A percentile compares a stretch with the other conserved stretches of the same genome.
phyloP scores from a whole-genome alignment of 148 eudicot species.

The Chenopodium suecicum region DNA sequence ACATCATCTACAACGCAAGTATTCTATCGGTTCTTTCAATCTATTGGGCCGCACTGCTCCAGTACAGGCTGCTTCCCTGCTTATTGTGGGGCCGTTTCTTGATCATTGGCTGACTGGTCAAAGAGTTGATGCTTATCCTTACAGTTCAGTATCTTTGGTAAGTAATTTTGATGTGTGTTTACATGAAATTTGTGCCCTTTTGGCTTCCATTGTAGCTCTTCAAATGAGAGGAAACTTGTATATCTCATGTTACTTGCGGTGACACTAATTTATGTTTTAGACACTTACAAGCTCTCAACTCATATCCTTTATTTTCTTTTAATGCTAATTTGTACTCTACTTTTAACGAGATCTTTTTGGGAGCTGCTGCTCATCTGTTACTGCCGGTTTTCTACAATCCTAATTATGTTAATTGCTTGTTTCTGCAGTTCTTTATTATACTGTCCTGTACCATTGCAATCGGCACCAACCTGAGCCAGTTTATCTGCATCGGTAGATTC shows the following conservation, averaged over 20 bases:
- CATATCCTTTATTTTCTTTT: not conserved
- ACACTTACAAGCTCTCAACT: not conserved
- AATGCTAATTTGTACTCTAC: not conserved
- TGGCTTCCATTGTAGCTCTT: not conserved
- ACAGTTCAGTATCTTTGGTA: constrained; percentile 36
- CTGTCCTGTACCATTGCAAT: constrained; percentile 51
- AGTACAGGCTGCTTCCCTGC: constrained; percentile 47
- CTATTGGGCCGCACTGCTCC: constrained; percentile 50
- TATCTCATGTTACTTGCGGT: not conserved
- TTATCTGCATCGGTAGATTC: constrained; percentile 63
- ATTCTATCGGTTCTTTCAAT: constrained; percentile 46
- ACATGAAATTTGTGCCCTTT: constrained; percentile 3
- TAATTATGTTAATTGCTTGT: constrained; percentile 3
- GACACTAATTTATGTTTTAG: not conserved
- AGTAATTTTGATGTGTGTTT: constrained; percentile 12
- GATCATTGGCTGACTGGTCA: constrained; percentile 42
- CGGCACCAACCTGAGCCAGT: constrained; percentile 60
- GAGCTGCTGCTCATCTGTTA: not conserved
- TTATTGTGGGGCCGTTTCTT: constrained; percentile 44
- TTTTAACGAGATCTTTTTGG: not conserved
- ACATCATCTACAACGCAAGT: constrained; percentile 49
- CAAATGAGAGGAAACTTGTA: not conserved
- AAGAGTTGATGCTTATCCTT: constrained; percentile 37
- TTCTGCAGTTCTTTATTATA: constrained; percentile 44
- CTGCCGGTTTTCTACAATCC: not conserved